Conservation (phyloP, 2,329 filamentous ascomycete genomes). For the Diplodia seriata region DNA sequence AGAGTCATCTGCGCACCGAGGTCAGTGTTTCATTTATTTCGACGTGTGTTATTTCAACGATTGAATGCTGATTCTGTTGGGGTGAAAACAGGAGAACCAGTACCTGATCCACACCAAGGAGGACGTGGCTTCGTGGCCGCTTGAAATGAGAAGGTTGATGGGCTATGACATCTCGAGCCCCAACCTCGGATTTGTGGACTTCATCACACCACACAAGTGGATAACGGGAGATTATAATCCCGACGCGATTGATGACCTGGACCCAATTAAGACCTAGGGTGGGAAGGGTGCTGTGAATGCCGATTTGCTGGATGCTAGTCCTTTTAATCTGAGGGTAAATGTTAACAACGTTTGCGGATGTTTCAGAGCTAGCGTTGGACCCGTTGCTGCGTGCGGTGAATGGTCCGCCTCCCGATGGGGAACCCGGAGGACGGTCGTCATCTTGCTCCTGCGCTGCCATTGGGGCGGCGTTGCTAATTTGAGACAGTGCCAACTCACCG, state of each 20-base stretch:
- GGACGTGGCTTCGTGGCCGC: constrained; percentile 22
- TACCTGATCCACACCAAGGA: constrained; percentile 30
- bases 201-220: constrained; percentile 27
- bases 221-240: constrained; percentile 21
- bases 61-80: neutral
- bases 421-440: neutral
- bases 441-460: neutral
- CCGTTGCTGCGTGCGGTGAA: neutral
- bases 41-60: neutral
- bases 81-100: constrained; percentile 19
- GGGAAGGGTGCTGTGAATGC: neutral
- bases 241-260: constrained; percentile 22
- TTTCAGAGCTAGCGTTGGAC: neutral
- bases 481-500: neutral
- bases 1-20: constrained; percentile 19
- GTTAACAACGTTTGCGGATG: neutral
- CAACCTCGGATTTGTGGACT: constrained; percentile 33
- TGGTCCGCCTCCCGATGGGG: neutral
- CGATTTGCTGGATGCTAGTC: neutral
- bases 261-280: constrained; percentile 18
- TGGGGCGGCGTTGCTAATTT: neutral
- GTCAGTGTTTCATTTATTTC: neutral
- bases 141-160: constrained; percentile 17
- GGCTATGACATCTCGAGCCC: constrained; percentile 31
- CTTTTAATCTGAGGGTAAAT: neutral